A percentile compares a stretch with the other conserved stretches of the same genome.
phyloP scores from a whole-genome alignment of 495 filamentous ascomycete genomes.

The Sporormia fimetaria region DNA sequence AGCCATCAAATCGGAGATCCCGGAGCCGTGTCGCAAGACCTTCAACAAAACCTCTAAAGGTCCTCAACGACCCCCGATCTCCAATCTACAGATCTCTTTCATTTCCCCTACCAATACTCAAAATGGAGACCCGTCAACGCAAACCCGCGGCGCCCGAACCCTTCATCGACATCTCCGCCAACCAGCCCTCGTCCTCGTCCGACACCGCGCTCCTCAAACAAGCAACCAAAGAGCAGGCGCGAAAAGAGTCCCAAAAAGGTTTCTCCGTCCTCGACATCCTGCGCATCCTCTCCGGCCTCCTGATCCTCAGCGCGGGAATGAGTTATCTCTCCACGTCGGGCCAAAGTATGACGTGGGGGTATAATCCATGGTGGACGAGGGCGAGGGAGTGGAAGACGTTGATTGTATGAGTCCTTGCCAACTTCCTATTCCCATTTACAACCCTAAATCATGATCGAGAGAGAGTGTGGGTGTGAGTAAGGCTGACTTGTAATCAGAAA shows the following conservation, averaged over 20 bases:
- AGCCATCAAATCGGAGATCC: no score
- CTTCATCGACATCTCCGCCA: no score
- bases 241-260: constrained; percentile 24
- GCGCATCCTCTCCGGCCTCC: constrained; percentile 57
- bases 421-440: constrained; percentile 1
- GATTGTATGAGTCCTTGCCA: constrained; percentile 23
- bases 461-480: no score
- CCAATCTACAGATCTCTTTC: no score
- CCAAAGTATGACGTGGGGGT: constrained; percentile 50
- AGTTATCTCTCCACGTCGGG: constrained; percentile 72
- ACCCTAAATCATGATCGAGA: background rate
- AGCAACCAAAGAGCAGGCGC: background rate
- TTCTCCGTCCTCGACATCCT: constrained; percentile 60
- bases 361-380: constrained; percentile 58
- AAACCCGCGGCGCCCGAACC: no score
- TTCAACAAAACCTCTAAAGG: no score
- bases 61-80: no score
- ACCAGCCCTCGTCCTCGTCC: no score
- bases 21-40: no score
- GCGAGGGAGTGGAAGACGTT: constrained; percentile 29
- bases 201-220: no score
- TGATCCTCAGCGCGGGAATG: constrained; percentile 56
- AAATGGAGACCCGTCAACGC: no score
- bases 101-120: no score
- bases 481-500: constrained; percentile 38